phyloP scores from a whole-genome alignment of 169 alveolate species.

The Plasmodium falciparum region DNA sequence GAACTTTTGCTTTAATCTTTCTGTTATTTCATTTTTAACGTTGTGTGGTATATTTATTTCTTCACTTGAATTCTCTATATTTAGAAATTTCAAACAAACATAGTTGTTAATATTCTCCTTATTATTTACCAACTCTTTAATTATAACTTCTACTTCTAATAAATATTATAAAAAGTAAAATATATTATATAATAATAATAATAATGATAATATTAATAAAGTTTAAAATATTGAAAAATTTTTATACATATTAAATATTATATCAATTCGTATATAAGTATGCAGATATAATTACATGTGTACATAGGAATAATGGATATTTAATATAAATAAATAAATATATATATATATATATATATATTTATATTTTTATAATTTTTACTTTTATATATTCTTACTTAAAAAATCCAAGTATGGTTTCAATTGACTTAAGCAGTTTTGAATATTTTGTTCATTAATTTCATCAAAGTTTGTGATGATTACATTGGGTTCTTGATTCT shows the following conservation, averaged over 20 bases:
- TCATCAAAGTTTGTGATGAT: conserved; percentile 75
- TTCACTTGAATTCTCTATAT: conserved; percentile 22
- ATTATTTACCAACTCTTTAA: conserved; percentile 38
- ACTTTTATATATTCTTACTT: conserved; percentile 24
- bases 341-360: neutral
- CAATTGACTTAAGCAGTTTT: conserved; percentile 36
- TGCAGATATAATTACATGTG: neutral
- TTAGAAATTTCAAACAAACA: conserved; percentile 32
- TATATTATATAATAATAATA: no score
- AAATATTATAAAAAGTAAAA: neutral
- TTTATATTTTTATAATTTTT: neutral
- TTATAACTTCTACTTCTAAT: conserved; percentile 62
- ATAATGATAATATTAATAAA: no score
- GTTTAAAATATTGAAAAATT: neutral
- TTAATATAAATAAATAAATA: neutral
- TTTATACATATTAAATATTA: neutral
- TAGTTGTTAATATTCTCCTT: conserved; percentile 71
- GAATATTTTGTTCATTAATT: conserved; percentile 77
- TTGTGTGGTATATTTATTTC: conserved; percentile 59
- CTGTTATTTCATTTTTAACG: conserved; percentile 67
- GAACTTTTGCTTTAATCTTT: conserved; percentile 66
- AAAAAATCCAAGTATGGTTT: conserved; percentile 73
- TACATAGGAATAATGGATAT: neutral
- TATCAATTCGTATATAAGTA: neutral
- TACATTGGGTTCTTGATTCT: conserved; percentile 81